Percentiles rank a stretch among this genome's conserved stretches.
These are phyloP conservation scores for Colletotrichum godetiae DNA, from an alignment of 2,329 filamentous ascomycete species.

Conservation along the genomic window DNA sequence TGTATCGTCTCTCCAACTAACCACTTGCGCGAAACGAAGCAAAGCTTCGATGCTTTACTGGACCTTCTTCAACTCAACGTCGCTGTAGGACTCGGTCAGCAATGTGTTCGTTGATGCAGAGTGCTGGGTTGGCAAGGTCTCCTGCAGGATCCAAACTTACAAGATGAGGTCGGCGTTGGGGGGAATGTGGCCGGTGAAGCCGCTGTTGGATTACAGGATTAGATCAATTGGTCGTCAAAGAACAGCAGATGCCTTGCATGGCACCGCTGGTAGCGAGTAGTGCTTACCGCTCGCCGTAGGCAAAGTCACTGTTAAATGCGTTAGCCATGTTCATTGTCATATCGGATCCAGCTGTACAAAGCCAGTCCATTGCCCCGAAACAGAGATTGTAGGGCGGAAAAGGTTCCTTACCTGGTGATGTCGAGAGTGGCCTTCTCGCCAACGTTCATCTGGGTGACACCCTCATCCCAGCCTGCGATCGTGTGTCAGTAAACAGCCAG, in stretches of 20 bases:
- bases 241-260: not conserved
- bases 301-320: constrained; percentile 65
- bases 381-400: not conserved
- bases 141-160: constrained; percentile 64
- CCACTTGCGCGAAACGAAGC: not conserved
- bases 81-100: constrained; percentile 55
- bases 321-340: not conserved
- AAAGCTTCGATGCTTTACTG: constrained; percentile 54
- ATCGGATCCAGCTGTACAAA: not conserved
- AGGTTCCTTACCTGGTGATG: constrained; percentile 74
- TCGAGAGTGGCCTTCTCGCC: constrained; percentile 90
- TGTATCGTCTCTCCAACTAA: not conserved
- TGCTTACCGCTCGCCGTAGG: constrained; percentile 71
- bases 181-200: constrained; percentile 84
- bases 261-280: not conserved
- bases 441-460: constrained; percentile 85
- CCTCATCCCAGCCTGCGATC: constrained; percentile 82
- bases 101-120: no score
- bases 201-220: constrained; percentile 57
- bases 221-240: not conserved
- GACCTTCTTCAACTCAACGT: constrained; percentile 76
- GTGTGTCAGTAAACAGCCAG: constrained; percentile 23
- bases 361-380: not conserved
- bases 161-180: constrained; percentile 82
- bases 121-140: no score